phyloP scores from a whole-genome alignment of 2,329 filamentous ascomycete genomes.

The Plenodomus lindquistii region DNA sequence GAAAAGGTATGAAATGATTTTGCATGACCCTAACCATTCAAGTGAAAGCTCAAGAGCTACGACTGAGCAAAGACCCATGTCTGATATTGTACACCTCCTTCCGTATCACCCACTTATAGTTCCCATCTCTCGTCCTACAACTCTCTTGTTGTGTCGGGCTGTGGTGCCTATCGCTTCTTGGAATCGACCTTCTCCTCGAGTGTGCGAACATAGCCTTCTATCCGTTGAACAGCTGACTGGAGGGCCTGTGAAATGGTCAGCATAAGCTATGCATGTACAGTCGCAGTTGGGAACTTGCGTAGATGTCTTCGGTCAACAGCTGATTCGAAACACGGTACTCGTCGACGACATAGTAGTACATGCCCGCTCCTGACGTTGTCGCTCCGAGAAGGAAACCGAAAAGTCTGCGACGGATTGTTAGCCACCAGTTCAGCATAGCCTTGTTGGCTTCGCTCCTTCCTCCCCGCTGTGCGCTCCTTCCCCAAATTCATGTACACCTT shows the following conservation, averaged over 20 bases:
- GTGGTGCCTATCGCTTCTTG: slow-evolving; percentile 26
- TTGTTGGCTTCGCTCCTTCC: background rate
- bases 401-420: slow-evolving; percentile 58
- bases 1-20: too few relatives aligned
- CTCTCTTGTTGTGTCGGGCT: background rate
- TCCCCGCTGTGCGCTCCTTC: background rate
- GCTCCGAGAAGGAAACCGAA: slow-evolving; percentile 91
- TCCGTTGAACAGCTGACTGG: slow-evolving; percentile 82
- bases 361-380: slow-evolving; percentile 74
- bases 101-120: too few relatives aligned
- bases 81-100: background rate
- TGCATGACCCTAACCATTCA: too few relatives aligned
- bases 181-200: slow-evolving; percentile 78
- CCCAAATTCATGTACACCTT: too few relatives aligned
- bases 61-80: background rate
- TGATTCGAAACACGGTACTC: slow-evolving; percentile 95
- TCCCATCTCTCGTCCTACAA: too few relatives aligned
- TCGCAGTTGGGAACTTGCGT: slow-evolving; percentile 64
- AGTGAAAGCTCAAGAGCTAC: too few relatives aligned
- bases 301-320: slow-evolving; percentile 92
- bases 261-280: background rate
- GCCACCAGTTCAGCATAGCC: background rate
- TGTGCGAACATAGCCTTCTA: slow-evolving; percentile 80
- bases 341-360: slow-evolving; percentile 91
- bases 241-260: slow-evolving; percentile 60